Evolutionary conservation across 2,329 filamentous ascomycete species (phyloP), one percentile per base, ranked within the genome.

Genomic region (Trichoderma citrinoviride): DNA sequence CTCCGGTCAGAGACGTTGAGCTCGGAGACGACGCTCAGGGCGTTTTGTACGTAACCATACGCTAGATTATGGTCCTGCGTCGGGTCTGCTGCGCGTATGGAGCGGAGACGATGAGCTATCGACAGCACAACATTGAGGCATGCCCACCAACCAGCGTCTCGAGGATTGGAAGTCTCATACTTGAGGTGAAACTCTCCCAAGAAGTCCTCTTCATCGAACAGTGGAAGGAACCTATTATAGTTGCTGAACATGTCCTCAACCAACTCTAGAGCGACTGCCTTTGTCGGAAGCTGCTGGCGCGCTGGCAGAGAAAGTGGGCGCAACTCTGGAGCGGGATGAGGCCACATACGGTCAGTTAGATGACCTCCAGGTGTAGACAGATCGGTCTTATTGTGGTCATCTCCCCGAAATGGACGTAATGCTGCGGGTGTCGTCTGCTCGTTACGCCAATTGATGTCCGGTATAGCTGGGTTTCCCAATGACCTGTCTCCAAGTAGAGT

Each of bases 71-170:
- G 44, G 5, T 60, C 56, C 17, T 60, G 44, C 21, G 56, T 60
- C 15, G 56, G 56, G 1, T 60, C 56, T 17, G 27, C 5, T 41
- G 56, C n/a, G 29, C 56, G 44, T 41, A 60, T 50, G 33, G 56
- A 21, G 44, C 56, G 56, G 56, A 60, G 56, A 15, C 56, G 56
- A 60, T 60, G 56, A 50, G 56, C 44, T 60, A 60, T 60, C 17
- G 56, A 60, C 21, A 60, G 23, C 56, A 50, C 56, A 50, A 60
- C 56, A 27, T 60, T 60, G 44, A 60, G 56, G 21, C 56, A 60
- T 21, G 56, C 56, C 56, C 56, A 60, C 56, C 56, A 60, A 19
- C 56, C 44, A 21, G 56, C 33, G 41, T 60, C 56, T 21, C 44
- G 12, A 25, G 56, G 56, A 21, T 19, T 41, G 7, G 56, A 50